These are phyloP conservation scores for Colletotrichum orbiculare DNA, from an alignment of 2,329 filamentous ascomycete species.

Conservation along the genomic window DNA sequence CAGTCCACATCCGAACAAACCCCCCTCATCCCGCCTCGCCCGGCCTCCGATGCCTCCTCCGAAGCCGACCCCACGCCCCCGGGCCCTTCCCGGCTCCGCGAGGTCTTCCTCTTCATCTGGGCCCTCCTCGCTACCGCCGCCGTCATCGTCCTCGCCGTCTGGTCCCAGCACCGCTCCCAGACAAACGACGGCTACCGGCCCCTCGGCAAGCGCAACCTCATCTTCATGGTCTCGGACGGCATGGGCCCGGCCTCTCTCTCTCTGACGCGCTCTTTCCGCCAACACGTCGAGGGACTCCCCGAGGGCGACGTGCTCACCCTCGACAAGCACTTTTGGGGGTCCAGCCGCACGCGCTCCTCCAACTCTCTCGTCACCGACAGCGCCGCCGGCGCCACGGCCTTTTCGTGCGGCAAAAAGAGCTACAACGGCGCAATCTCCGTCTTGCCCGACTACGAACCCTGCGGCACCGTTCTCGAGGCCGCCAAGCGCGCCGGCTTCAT, in stretches of 20 bases:
- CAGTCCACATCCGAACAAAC: conserved; percentile 54
- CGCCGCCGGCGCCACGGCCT: conserved; percentile 96
- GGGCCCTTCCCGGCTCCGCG: conserved; percentile 65
- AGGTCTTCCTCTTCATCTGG: conserved; percentile 84
- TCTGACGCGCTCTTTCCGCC: conserved; percentile 86
- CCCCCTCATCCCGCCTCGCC: conserved; percentile 53
- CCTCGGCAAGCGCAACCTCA: conserved; percentile 81
- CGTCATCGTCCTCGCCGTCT: conserved; percentile 84
- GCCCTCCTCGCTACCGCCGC: conserved; percentile 82
- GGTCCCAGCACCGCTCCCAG: conserved; percentile 76
- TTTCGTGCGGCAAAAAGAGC: conserved; percentile 91
- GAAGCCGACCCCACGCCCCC: conserved; percentile 14
- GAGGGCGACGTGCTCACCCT: conserved; percentile 80
- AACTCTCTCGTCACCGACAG: conserved; percentile 93
- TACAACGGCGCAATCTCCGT: conserved; percentile 98
- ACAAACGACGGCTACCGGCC: conserved; percentile 45
- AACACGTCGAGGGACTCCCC: conserved; percentile 79
- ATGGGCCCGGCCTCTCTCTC: conserved; percentile 96
- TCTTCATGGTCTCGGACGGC: conserved; percentile 99
- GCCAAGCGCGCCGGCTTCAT: conserved; percentile 91
- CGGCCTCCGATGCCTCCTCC: conserved; percentile 41
- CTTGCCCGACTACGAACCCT: conserved; percentile 84
- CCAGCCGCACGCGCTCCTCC: conserved; percentile 85
- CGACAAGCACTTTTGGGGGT: conserved; percentile 90
- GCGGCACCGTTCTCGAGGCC: conserved; percentile 92